phyloP scores from a whole-genome alignment of 179 eudicot species.

The Heliamphora pulchella region DNA sequence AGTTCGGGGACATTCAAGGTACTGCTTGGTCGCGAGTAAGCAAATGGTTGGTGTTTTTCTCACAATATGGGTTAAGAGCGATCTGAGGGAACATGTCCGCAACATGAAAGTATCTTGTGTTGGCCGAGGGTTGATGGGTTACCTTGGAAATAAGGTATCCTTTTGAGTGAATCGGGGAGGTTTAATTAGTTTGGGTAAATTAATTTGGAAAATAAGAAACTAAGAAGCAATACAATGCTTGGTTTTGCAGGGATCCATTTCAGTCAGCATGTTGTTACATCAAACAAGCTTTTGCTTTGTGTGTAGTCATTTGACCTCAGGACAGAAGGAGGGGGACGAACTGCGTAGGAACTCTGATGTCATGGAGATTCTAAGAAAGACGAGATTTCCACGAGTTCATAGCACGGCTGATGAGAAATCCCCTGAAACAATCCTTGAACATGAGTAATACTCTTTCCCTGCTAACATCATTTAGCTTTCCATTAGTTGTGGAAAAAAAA shows the following conservation, averaged over 20 bases:
- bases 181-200: not conserved
- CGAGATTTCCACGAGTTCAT: constrained; percentile 78
- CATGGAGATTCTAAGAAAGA: constrained; percentile 81
- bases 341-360: constrained; percentile 88
- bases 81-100: constrained; percentile 61
- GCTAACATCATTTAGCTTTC: not conserved
- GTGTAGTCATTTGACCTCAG: constrained; percentile 89
- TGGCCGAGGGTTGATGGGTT: constrained; percentile 96
- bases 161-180: not conserved
- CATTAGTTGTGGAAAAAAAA: constrained; percentile 4
- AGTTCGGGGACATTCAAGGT: constrained; percentile 42
- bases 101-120: constrained; percentile 93
- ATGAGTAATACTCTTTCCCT: constrained; percentile 54
- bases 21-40: constrained; percentile 79
- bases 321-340: constrained; percentile 94
- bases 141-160: constrained; percentile 89
- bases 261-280: constrained; percentile 87
- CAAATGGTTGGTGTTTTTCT: constrained; percentile 95
- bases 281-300: constrained; percentile 96
- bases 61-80: constrained; percentile 83
- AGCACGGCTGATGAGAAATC: constrained; percentile 49
- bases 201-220: not conserved
- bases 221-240: not conserved
- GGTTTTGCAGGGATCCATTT: constrained; percentile 83
- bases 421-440: constrained; percentile 82